Evolutionary conservation across 768 basidiomycete species (phyloP), one percentile per base, ranked within the genome.

Genomic region (Postia placenta): DNA sequence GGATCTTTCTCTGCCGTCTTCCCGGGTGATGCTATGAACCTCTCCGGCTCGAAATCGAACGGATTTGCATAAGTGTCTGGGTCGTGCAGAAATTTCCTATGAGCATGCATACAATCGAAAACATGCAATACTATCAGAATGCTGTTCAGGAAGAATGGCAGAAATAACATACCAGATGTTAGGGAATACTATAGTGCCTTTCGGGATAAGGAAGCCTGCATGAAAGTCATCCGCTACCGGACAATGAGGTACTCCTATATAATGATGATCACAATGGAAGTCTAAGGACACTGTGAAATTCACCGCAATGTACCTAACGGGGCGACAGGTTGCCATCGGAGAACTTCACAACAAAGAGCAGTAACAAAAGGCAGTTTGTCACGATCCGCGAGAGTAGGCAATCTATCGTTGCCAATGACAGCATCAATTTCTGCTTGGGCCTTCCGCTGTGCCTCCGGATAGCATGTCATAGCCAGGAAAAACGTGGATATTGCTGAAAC

Each of bases 371-470:
- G 58, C 11, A 61, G 49, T 17, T 20, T 23, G 4, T 54, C 54
- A 9, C 49, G 41, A 24, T 64, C 62, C 0, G 47, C 49, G 15
- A 58, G 72, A 0, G 65, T 69, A 1, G 87, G 87, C 26, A 87
- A 67, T 20, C 68, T 58, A 20, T 55, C 60, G 1, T 47, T 40
- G 12, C 68, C 68, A 15, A 70, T 39, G 17, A 67, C 57, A 2
- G 66, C 62, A 5, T 53, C 53, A 27, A 74, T 63, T 49, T 72
- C 73, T 37, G 58, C 61, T 30, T 74, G 71, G 0, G 70, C 70
- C 22, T 63, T 68, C 1, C 41, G 47, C 50, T 72, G 72, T n/a
- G 63, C 62, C 2, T 66, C 62, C 3, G 69, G 73, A 28, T 66
- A 60, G 23, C 60, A 61, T 2, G 66, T 44, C 69, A 74, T 73